Evolutionary conservation across 176 grass and related monocot species (phyloP).

Genomic region (Hordeum marinum): DNA sequence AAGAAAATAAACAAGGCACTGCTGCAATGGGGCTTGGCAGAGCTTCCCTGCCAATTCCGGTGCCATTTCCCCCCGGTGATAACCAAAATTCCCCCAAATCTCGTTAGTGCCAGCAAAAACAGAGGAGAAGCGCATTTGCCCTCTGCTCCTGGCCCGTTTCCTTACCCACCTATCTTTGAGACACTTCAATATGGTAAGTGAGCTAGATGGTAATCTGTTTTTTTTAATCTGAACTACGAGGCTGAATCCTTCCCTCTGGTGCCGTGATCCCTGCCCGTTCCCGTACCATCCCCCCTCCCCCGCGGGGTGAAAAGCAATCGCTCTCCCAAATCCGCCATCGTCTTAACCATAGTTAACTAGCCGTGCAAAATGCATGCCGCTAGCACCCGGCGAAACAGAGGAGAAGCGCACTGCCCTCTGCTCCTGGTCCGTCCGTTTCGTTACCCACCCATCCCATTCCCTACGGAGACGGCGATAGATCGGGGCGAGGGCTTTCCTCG

Average conservation of each 20-base stretch:
- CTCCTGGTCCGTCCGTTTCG: neutral
- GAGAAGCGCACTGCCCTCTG: neutral
- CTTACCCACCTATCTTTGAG: too few species aligned
- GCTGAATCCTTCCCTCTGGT: neutral
- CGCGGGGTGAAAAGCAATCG: neutral
- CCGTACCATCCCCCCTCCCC: too few species aligned
- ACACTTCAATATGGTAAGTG: neutral
- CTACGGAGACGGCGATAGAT: neutral
- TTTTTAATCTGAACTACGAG: neutral
- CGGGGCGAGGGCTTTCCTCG: neutral
- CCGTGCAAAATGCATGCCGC: too few species aligned
- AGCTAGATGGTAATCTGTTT: neutral
- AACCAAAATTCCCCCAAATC: too few species aligned
- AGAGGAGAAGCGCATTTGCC: too few species aligned
- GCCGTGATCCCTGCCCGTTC: neutral
- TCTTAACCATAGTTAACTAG: too few species aligned
- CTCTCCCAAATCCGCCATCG: neutral
- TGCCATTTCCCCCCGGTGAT: too few species aligned
- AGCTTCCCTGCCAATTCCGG: too few species aligned
- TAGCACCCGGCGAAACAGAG: neutral
- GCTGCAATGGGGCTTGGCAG: too few species aligned
- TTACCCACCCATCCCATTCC: neutral
- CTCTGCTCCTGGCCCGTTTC: too few species aligned
- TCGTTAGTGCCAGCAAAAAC: too few species aligned
- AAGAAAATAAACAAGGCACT: too few species aligned